Evolutionary conservation across 176 grass and related monocot genomes (phyloP), one percentile per base, ranked within the genome.

Genomic region (Echinochloa phyllopogon): DNA sequence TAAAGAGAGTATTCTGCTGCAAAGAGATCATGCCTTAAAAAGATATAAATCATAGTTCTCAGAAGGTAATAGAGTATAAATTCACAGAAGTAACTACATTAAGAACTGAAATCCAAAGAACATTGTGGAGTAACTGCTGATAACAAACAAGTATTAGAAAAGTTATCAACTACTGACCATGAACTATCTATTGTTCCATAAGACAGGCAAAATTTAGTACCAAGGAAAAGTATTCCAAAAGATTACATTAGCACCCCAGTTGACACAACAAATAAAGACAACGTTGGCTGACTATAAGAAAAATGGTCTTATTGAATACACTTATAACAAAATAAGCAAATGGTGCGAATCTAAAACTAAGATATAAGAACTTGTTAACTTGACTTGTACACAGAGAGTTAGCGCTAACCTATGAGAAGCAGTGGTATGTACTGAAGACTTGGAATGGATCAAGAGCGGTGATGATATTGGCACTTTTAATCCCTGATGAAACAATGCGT

Each of bases 401-500:
- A 78, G n/a, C 13, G 80, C 75, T 75, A 75, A 91, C 89, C 85
- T 87, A 91, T 20, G 75, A 55, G 52, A 18, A 62, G 80, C 20
- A 82, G 72, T n/a, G 24, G 52, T 52, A 71, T 64, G 77, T 70
- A 74, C 51, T 69, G 59, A 65, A 44, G 51, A 23, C 69, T 84
- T 65, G 57, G 6, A 87, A 53, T 39, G 73, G 75, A 77, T 49
- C 41, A 74, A 79, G 39, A 50, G 7, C 6, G 5, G n/a, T 25
- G 20, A 62, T 73, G 24, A 41, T 68, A 52, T 43, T 67, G 12
- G 48, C 44, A 87, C 42, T 76, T 0, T 55, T 47, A 71, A 75
- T 61, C 6, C 84, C 89, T 91, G 85, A 87, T 91, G 85, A 87
- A 86, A 79, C 18, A 69, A 23, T 62, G 15, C 51, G 53, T 75